phyloP scores from a whole-genome alignment of 441 rosid species.

The Iberis amara region DNA sequence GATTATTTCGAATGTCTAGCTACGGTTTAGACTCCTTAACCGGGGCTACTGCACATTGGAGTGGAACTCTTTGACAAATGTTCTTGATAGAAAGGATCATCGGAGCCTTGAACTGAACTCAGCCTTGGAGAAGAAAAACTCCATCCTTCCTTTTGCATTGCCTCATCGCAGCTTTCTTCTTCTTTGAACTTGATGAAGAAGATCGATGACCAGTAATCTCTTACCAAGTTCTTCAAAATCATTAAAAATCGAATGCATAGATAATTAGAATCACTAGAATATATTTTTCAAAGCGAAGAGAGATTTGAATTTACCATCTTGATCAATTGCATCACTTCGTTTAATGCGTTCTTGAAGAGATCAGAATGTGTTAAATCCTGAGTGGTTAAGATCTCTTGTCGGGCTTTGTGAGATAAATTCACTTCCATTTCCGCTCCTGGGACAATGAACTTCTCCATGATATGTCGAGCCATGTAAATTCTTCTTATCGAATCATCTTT shows the following conservation, averaged over 20 bases:
- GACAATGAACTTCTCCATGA: slow-evolving; percentile 67
- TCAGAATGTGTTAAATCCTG: slow-evolving; percentile 51
- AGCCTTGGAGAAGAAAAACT: slow-evolving; percentile 59
- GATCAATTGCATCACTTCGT: slow-evolving; percentile 77
- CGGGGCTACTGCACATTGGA: slow-evolving; percentile 25
- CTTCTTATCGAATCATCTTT: slow-evolving; percentile 56
- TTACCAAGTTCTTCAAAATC: slow-evolving; percentile 55
- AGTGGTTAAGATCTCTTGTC: slow-evolving; percentile 70
- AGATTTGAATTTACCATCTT: slow-evolving; percentile 37
- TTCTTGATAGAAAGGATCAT: slow-evolving; percentile 48
- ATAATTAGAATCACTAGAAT: slow-evolving; percentile 4
- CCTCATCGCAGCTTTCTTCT: slow-evolving; percentile 45
- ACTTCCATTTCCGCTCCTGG: slow-evolving; percentile 86
- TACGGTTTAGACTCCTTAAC: no score
- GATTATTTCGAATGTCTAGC: no score
- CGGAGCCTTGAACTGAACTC: slow-evolving; percentile 17
- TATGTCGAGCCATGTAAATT: slow-evolving; percentile 89
- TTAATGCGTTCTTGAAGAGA: slow-evolving; percentile 62
- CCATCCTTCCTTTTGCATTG: slow-evolving; percentile 50
- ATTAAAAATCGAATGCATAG: background rate
- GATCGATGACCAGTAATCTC: slow-evolving; percentile 86
- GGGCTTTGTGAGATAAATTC: slow-evolving; percentile 65
- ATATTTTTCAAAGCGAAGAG: background rate
- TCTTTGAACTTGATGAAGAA: slow-evolving; percentile 80
- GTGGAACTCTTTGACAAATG: slow-evolving; percentile 42